A percentile compares a stretch with the other conserved stretches of the same genome.
phyloP scores from a whole-genome alignment of 768 basidiomycete genomes.

The Amanita polypyramis region DNA sequence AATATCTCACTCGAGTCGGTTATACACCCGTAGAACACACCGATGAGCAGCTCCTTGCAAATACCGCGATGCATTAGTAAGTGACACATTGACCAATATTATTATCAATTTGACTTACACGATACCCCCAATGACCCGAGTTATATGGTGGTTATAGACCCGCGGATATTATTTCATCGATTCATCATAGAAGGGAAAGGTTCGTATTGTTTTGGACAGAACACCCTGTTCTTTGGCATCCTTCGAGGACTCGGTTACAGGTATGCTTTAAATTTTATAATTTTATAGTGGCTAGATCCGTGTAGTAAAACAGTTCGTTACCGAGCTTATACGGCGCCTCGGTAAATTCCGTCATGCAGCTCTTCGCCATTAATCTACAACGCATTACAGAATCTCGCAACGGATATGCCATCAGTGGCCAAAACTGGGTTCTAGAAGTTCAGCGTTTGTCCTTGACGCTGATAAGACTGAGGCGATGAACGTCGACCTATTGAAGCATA shows the following conservation, averaged over 20 bases:
- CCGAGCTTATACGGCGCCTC: too few relatives aligned
- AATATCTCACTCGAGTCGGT: constrained; percentile 19
- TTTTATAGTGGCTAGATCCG: neutral
- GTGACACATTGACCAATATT: constrained; percentile 6
- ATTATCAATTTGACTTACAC: neutral
- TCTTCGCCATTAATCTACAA: too few relatives aligned
- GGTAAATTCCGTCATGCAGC: too few relatives aligned
- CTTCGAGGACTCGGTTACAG: constrained; percentile 15
- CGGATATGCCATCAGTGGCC: neutral
- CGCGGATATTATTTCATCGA: constrained; percentile 11
- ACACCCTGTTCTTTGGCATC: constrained; percentile 12
- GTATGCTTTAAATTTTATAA: constrained; percentile 4
- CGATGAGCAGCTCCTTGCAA: constrained; percentile 13
- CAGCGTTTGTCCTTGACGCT: constrained; percentile 1
- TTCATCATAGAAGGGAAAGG: constrained; percentile 13
- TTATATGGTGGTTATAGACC: neutral
- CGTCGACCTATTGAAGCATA: neutral
- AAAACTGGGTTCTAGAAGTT: constrained; percentile 13
- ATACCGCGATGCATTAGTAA: constrained; percentile 28
- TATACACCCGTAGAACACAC: constrained; percentile 9
- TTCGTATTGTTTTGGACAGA: constrained; percentile 16
- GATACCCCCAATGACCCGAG: neutral
- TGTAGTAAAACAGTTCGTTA: neutral
- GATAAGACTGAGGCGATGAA: neutral
- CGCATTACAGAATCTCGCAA: neutral